Evolutionary conservation across 768 basidiomycete genomes (phyloP), one percentile per base, ranked within the genome.

Genomic region (Leccinum barrowsii): DNA sequence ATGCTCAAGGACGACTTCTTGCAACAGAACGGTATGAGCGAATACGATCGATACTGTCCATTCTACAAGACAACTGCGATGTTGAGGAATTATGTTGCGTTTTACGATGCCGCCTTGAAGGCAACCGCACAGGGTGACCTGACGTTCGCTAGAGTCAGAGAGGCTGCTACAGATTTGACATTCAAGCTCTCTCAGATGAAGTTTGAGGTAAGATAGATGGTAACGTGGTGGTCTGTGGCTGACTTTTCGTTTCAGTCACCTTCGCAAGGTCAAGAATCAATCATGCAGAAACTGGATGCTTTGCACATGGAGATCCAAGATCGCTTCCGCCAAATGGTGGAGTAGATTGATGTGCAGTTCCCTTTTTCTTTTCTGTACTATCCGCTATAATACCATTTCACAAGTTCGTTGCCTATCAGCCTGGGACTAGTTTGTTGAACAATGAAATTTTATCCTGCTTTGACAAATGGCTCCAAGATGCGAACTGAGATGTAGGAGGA

Each of bases 181-280:
- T 98, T 89, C 80, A 93, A 94, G 74, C 85, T 99, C n/a, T 96
- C 94, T 49, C 95, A 98, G 75, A 95, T 96, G 94, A 98, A 98
- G 74, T 98, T 97, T 70, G 94, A 97, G 86, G 94, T 93, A 66
- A 51, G 84, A 63, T 11, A 34, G 32, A 32, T 30, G 26, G 51
- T 49, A 35, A 26, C 50, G 15, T 26, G 30, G 15, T 37, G 17
- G 63, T 22, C 35, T 26, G 42, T n/a, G 7, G 2, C 53, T 70
- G 19, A 72, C 40, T 7, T 60, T 48, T 30, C 7, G 32, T 32
- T 35, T 65, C 50, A 95, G 91, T 90, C 89, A 22, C 97, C 97
- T 17, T 92, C 93, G 7, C 88, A 94, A 77, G 93, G 94, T 40
- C 82, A 94, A 74, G 91, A 93, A 58, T 74, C 80, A 4, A 87